These are phyloP conservation scores for Xylariaceae sp. DNA, from an alignment of 2,329 filamentous ascomycete genomes.

Conservation along the genomic window DNA sequence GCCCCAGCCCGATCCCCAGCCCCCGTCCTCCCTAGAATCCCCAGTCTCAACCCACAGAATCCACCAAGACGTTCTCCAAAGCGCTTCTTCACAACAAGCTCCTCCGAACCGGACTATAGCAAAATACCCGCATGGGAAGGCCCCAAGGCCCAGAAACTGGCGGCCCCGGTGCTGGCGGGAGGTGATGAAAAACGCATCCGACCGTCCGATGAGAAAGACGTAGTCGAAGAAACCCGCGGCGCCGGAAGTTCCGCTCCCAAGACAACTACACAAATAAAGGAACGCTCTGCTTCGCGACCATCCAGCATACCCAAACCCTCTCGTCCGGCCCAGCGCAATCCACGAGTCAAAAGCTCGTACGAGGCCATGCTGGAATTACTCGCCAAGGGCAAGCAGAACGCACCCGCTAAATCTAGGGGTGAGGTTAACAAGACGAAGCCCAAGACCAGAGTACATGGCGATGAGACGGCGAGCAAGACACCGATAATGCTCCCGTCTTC, in stretches of 20 bases:
- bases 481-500: slow-evolving; percentile 12
- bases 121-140: slow-evolving; percentile 31
- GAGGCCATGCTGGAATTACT: slow-evolving; percentile 22
- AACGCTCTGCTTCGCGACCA: not conserved
- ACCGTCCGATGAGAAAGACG: slow-evolving; percentile 7
- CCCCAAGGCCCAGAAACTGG: slow-evolving; percentile 19
- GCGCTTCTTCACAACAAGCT: slow-evolving; percentile 33
- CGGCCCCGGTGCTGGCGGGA: slow-evolving; percentile 18
- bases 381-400: slow-evolving; percentile 3
- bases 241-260: not conserved
- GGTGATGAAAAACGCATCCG: slow-evolving; percentile 22
- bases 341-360: slow-evolving; percentile 16
- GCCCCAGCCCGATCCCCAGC: not conserved
- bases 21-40: not conserved
- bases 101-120: slow-evolving; percentile 26
- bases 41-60: not conserved
- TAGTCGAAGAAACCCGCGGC: not conserved
- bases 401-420: not conserved
- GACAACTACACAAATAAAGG: not conserved
- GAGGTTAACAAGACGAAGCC: not conserved
- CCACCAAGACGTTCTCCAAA: slow-evolving; percentile 26
- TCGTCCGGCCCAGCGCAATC: not conserved
- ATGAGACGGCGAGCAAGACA: not conserved
- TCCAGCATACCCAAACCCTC: not conserved
- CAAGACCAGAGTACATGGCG: no score